A percentile compares a stretch with the other conserved stretches of the same genome.
These are phyloP conservation scores for Nothophaeocryptopus gaeumannii DNA, from an alignment of 2,329 filamentous ascomycete genomes.

Conservation along the genomic window DNA sequence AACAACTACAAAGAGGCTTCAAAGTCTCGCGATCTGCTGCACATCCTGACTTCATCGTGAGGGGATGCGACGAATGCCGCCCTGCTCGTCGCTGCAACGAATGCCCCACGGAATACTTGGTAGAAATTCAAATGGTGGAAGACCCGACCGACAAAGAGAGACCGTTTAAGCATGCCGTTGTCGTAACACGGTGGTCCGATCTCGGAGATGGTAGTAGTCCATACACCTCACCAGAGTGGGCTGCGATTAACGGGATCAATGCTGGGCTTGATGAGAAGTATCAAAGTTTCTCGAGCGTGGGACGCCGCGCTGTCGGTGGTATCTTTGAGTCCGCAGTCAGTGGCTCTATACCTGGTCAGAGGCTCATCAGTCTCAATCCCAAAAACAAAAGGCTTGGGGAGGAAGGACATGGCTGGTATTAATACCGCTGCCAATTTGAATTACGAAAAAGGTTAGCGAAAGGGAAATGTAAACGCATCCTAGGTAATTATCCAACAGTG, in stretches of 20 bases:
- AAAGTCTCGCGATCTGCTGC: slow-evolving; percentile 33
- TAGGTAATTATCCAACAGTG: too few species aligned
- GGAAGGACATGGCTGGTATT: slow-evolving; percentile 53
- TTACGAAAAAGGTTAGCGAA: too few species aligned
- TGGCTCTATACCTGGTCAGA: slow-evolving; percentile 54
- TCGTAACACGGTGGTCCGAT: slow-evolving; percentile 62
- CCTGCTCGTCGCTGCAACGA: slow-evolving; percentile 61
- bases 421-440: background rate
- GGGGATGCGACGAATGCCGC: slow-evolving; percentile 54
- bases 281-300: slow-evolving; percentile 54
- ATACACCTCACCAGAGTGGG: slow-evolving; percentile 52
- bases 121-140: slow-evolving; percentile 59
- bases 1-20: slow-evolving; percentile 42
- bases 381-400: slow-evolving; percentile 54
- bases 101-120: slow-evolving; percentile 61
- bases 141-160: slow-evolving; percentile 45
- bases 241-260: slow-evolving; percentile 51
- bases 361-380: slow-evolving; percentile 59
- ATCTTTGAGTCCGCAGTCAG: slow-evolving; percentile 58
- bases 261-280: slow-evolving; percentile 35
- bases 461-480: too few species aligned
- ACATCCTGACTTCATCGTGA: slow-evolving; percentile 47
- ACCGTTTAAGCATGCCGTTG: slow-evolving; percentile 58
- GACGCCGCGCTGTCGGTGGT: slow-evolving; percentile 56
- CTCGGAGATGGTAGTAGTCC: slow-evolving; percentile 56